Evolutionary conservation across 169 alveolate genomes (phyloP).

Genomic region (Cyclospora cayetanensis): DNA sequence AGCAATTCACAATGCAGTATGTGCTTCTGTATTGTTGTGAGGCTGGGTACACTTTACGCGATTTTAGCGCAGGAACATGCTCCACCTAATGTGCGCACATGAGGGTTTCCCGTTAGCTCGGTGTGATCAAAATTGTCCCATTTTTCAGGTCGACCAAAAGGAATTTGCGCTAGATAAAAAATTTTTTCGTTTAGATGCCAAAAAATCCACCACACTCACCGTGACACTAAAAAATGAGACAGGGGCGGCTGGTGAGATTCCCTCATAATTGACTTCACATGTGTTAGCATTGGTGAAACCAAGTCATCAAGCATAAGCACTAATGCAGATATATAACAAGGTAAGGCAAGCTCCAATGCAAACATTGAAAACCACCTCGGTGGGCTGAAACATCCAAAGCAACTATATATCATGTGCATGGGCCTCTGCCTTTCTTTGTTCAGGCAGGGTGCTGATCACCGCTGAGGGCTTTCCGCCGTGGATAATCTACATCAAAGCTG

Average conservation of each 20-base stretch:
- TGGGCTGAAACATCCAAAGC: neutral
- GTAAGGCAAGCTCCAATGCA: neutral
- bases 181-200: constrained; percentile 27
- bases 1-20: neutral
- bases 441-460: constrained; percentile 66
- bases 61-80: neutral
- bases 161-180: constrained; percentile 60
- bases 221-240: constrained; percentile 43
- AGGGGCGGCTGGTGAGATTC: constrained; percentile 29
- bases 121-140: neutral
- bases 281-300: neutral
- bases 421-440: neutral
- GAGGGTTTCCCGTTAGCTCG: neutral
- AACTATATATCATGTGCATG: neutral
- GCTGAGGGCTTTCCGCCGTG: constrained; percentile 68
- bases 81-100: neutral
- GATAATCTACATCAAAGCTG: constrained; percentile 67
- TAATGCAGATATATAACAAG: neutral
- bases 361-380: neutral
- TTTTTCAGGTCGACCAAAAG: constrained; percentile 62
- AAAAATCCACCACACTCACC: constrained; percentile 53
- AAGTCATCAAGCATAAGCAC: neutral
- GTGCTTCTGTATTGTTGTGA: neutral
- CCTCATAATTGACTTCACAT: neutral
- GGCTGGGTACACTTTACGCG: neutral